Evolutionary conservation across 768 basidiomycete genomes (phyloP), one percentile per base, ranked within the genome.

Genomic region (Xerocomellus intermedius): DNA sequence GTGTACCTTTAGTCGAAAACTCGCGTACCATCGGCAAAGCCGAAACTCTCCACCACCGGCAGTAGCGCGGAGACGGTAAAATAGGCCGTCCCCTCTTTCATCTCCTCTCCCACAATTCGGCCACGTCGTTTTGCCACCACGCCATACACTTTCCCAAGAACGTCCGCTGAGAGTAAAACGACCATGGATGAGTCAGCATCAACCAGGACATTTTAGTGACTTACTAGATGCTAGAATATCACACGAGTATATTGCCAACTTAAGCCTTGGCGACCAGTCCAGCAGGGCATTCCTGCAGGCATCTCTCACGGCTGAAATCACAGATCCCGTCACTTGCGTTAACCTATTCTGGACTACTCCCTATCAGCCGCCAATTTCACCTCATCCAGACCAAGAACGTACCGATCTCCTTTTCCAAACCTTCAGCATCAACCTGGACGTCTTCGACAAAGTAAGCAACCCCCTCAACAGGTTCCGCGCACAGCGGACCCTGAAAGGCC

Each of bases 161-260:
- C 97, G 58, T 99, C 97, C 67, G 93, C 95, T 95, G 64, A 48
- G 47, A 43, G 38, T 22, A 48, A 54, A 54, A 38, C 28, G 19
- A 32, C 26, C 21, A 49, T 43, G 13, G 5, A 55, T 53, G 44
- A 44, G 37, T 64, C 21, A 68, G 50, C 42, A 43, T 49, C 48
- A 45, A 41, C 35, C 43, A 54, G 38, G 26, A 28, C 6, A 38
- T 26, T 26, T 16, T 13, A 26, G 42, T 32, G 14, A 79, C 91
- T 67, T 69, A 98, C 95, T 92, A 16, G 96, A 94, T 2, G 95
- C 92, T 74, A 98, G 97, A 50, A 99, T 98, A 66, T 98, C 95
- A 71, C 96, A 99, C 13, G 89, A 87, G 70, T 99, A 99, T 94
- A 98, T 98, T 0, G 97, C 97, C 61, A 99, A 76, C 85, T 95